Conservation (phyloP, 768 basidiomycete species). For the Termitomyces sp. region DNA sequence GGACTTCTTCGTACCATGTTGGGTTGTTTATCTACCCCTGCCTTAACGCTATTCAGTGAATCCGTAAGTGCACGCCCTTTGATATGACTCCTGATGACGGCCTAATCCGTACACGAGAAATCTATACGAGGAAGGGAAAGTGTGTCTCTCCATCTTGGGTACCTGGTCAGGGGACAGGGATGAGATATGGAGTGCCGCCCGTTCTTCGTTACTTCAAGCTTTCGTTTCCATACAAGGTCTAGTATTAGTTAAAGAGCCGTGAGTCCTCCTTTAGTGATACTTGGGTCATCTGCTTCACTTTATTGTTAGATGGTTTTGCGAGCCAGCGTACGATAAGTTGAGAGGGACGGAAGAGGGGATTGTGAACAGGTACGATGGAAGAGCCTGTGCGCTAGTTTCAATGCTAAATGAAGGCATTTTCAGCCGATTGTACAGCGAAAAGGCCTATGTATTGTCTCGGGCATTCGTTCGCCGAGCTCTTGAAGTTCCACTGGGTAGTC, state of each 20-base stretch:
- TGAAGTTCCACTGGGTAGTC: constrained; percentile 67
- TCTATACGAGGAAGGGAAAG: constrained; percentile 93
- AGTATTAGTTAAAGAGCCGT: constrained; percentile 92
- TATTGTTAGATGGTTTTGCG: constrained; percentile 73
- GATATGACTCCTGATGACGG: background rate
- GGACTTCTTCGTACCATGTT: constrained; percentile 16
- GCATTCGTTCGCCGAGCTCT: constrained; percentile 89
- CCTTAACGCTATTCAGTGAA: constrained; percentile 46
- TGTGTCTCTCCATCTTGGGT: constrained; percentile 86
- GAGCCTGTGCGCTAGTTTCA: background rate
- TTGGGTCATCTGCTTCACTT: constrained; percentile 8
- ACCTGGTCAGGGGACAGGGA: constrained; percentile 90
- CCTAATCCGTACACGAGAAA: constrained; percentile 45
- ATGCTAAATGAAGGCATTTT: constrained; percentile 4
- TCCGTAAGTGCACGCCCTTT: constrained; percentile 49
- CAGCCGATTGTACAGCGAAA: constrained; percentile 90
- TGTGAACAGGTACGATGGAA: constrained; percentile 64
- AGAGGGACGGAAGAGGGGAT: constrained; percentile 87
- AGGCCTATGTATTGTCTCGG: constrained; percentile 87
- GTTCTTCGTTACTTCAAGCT: constrained; percentile 87
- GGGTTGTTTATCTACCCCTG: constrained; percentile 8
- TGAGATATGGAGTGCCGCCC: constrained; percentile 82
- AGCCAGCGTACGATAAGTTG: constrained; percentile 91
- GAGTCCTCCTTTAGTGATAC: constrained; percentile 29
- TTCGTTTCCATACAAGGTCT: constrained; percentile 93